These are phyloP conservation scores for Ophiostoma quercus DNA, from an alignment of 2,329 filamentous ascomycete species.

Conservation along the genomic window DNA sequence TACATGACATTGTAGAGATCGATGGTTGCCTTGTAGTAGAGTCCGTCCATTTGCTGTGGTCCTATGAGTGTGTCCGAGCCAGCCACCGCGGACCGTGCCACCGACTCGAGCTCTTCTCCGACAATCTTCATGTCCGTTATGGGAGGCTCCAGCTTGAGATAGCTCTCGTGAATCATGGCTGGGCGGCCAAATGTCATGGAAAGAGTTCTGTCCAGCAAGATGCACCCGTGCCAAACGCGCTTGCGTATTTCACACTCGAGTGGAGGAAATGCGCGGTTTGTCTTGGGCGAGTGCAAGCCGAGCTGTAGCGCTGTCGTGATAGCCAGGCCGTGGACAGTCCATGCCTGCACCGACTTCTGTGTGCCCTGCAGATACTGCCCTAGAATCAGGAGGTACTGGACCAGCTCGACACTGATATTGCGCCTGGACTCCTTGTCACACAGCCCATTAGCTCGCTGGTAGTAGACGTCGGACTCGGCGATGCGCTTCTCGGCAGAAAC, in stretches of 20 bases:
- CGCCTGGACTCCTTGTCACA: no score
- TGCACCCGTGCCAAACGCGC: background rate
- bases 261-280: background rate
- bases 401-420: no score
- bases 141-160: background rate
- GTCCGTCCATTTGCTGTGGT: background rate
- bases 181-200: background rate
- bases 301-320: background rate
- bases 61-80: background rate
- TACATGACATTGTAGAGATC: background rate
- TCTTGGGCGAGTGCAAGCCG: background rate
- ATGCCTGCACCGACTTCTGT: background rate
- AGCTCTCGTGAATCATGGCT: background rate
- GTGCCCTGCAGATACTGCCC: no score
- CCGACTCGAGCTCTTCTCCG: background rate
- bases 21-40: background rate
- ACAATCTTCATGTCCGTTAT: background rate
- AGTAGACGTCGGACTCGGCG: no score
- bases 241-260: background rate
- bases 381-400: no score
- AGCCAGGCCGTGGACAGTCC: background rate
- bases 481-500: no score
- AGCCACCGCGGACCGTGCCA: background rate
- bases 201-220: background rate
- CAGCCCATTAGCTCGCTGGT: no score